phyloP scores from a whole-genome alignment of 352 stramenopile genomes.

The Globisporangium okanoganense region DNA sequence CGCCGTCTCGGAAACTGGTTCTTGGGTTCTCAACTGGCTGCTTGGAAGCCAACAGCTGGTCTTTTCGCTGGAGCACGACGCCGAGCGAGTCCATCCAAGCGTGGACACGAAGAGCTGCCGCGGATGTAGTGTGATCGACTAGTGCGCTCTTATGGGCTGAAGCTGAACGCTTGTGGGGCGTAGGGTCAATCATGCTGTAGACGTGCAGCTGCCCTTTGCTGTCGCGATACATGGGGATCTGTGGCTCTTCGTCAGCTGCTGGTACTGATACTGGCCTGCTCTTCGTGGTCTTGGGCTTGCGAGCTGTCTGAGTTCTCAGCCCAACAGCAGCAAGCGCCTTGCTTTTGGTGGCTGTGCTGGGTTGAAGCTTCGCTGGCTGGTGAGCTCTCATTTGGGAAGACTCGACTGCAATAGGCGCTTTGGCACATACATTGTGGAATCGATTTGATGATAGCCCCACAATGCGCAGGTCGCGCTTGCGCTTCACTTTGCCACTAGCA shows the following conservation, averaged over 20 bases:
- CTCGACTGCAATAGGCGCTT: too few relatives aligned
- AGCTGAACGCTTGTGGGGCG: background rate
- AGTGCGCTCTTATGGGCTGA: background rate
- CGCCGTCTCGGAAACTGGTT: constrained; percentile 25
- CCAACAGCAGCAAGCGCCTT: background rate
- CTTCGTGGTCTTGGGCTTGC: constrained; percentile 7
- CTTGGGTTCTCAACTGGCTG: background rate
- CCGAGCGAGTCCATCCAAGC: constrained; percentile 16
- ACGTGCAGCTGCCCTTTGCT: constrained; percentile 21
- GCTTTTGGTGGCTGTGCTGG: background rate
- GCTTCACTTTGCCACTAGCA: background rate
- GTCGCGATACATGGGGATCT: constrained; percentile 17
- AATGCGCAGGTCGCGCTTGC: constrained; percentile 1
- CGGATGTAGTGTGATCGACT: background rate
- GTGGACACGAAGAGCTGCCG: background rate
- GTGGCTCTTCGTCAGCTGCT: background rate
- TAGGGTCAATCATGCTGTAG: constrained; percentile 38
- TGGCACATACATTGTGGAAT: background rate
- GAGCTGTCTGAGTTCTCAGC: background rate
- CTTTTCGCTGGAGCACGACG: constrained; percentile 1
- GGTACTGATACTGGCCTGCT: background rate
- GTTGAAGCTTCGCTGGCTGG: background rate
- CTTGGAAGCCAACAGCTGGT: background rate
- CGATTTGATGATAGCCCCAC: constrained; percentile 2
- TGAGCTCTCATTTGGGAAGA: background rate